Percentiles rank a stretch among this genome's conserved stretches.
Conservation (phyloP, 2,329 filamentous ascomycete genomes). For the Pezicula neosporulosa region DNA sequence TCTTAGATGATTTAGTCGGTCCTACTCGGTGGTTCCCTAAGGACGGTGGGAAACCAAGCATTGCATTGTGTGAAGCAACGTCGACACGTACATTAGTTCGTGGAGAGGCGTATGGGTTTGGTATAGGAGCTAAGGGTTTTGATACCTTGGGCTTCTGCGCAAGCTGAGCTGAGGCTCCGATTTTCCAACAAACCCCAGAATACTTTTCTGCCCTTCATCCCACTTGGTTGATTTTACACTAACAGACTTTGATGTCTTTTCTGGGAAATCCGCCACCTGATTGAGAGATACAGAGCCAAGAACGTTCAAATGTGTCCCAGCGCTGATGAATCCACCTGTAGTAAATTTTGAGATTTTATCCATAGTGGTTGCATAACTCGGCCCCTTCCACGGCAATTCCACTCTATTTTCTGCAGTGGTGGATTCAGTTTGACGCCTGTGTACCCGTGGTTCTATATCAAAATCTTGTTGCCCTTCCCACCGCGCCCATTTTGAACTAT, state of each 20-base stretch:
- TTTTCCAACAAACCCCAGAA: slow-evolving; percentile 21
- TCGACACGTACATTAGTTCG: neutral
- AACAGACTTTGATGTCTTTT: slow-evolving; percentile 6
- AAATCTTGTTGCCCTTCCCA: slow-evolving; percentile 19
- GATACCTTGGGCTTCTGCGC: neutral
- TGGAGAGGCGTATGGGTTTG: neutral
- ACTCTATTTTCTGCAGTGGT: slow-evolving; percentile 9
- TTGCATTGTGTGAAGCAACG: neutral
- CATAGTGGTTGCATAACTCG: slow-evolving; percentile 57
- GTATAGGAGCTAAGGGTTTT: neutral
- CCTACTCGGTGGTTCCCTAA: slow-evolving; percentile 20
- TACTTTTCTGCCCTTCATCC: slow-evolving; percentile 14
- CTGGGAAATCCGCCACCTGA: slow-evolving; percentile 10
- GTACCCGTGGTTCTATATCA: slow-evolving; percentile 17
- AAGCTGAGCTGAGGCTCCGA: neutral
- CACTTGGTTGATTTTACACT: slow-evolving; percentile 7
- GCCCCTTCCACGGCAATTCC: slow-evolving; percentile 24
- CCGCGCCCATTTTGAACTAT: slow-evolving; percentile 33
- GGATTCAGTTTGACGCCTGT: slow-evolving; percentile 14
- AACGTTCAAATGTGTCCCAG: slow-evolving; percentile 24
- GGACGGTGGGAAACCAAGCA: slow-evolving; percentile 12
- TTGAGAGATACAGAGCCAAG: slow-evolving; percentile 25
- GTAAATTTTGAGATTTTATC: slow-evolving; percentile 57
- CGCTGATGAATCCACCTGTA: slow-evolving; percentile 41
- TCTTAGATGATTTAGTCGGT: slow-evolving; percentile 6